These are phyloP conservation scores for Syzygium aqueum DNA, from an alignment of 345 rosid genomes.

Conservation along the genomic window DNA sequence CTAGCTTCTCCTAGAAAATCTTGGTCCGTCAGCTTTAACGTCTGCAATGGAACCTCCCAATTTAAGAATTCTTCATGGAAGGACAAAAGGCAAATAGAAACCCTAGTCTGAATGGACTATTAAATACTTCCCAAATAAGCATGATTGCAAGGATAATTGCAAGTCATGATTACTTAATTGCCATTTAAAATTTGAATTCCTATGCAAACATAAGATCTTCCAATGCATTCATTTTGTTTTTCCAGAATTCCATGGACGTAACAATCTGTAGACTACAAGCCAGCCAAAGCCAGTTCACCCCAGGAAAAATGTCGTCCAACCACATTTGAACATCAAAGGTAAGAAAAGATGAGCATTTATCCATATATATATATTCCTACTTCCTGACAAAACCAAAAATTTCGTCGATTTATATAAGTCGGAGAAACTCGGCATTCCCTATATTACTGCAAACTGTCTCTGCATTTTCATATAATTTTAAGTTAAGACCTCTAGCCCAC, in stretches of 20 bases:
- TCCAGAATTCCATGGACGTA: neutral
- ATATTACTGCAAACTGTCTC: neutral
- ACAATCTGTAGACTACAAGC: neutral
- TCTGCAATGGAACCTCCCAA: neutral
- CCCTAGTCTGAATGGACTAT: neutral
- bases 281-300: neutral
- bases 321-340: neutral
- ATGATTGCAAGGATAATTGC: neutral
- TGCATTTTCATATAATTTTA: neutral
- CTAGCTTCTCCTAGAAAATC: slow-evolving; percentile 73
- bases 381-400: neutral
- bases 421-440: neutral
- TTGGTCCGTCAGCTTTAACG: slow-evolving; percentile 9
- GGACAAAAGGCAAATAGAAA: neutral
- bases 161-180: neutral
- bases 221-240: neutral
- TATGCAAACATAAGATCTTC: neutral
- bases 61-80: neutral
- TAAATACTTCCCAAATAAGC: neutral
- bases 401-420: neutral
- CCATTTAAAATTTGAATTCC: neutral
- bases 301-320: neutral
- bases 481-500: neutral
- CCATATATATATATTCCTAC: neutral
- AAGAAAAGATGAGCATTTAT: neutral